A percentile compares a stretch with the other conserved stretches of the same genome.
Conservation (phyloP, 2,329 filamentous ascomycete genomes). For the Paecilomyces fulvus region DNA sequence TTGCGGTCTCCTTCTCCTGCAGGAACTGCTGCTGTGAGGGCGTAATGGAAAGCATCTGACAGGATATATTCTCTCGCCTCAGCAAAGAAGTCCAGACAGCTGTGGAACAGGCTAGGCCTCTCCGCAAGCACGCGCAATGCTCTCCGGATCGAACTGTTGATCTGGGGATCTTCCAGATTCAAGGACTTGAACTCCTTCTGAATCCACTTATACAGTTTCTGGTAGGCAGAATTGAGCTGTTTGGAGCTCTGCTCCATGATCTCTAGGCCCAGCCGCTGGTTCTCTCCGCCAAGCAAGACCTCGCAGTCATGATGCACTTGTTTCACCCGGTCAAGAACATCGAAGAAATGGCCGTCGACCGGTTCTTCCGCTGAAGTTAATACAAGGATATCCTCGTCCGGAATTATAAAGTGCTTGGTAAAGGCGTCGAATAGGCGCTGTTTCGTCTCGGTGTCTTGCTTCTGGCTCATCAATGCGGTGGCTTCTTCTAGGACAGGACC, state of each 20-base stretch:
- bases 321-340: conserved; percentile 67
- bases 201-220: conserved; percentile 93
- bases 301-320: conserved; percentile 84
- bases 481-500: conserved; percentile 69
- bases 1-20: conserved; percentile 51
- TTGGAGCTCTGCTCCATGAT: conserved; percentile 87
- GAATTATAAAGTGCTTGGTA: conserved; percentile 72
- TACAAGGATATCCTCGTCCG: conserved; percentile 67
- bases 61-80: conserved; percentile 80
- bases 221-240: conserved; percentile 78
- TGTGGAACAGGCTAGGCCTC: conserved; percentile 82
- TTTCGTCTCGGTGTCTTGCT: conserved; percentile 66
- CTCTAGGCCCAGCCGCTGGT: conserved; percentile 78
- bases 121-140: conserved; percentile 84
- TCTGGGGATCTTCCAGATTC: conserved; percentile 89
- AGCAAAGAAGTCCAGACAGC: conserved; percentile 84
- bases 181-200: conserved; percentile 87
- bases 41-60: conserved; percentile 80
- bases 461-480: conserved; percentile 62
- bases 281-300: conserved; percentile 78
- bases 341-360: conserved; percentile 79
- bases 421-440: conserved; percentile 71
- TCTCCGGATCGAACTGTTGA: conserved; percentile 73
- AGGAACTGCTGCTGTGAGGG: conserved; percentile 64
- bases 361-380: conserved; percentile 73